phyloP scores from a whole-genome alignment of 164 flowering plant species.

The Annona squamosa region DNA sequence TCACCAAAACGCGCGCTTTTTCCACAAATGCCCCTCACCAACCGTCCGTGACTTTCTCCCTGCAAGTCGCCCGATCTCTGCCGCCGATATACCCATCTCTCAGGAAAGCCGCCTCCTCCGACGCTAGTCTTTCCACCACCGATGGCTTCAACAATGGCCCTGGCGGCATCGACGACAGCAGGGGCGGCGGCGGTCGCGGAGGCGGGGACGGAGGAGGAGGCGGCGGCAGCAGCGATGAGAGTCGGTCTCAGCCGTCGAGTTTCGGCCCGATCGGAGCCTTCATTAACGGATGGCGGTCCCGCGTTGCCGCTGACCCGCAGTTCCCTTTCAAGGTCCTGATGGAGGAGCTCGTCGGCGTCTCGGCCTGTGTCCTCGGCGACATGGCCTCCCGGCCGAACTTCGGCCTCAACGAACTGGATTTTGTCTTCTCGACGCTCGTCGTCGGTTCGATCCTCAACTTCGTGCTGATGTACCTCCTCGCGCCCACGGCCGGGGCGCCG shows the following conservation, averaged over 20 bases:
- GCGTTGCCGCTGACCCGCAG: conserved; percentile 90
- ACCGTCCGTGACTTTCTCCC: not conserved
- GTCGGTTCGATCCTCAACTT: conserved; percentile 86
- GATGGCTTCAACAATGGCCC: conserved; percentile 5
- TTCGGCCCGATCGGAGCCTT: conserved; percentile 54
- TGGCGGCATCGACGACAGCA: not conserved
- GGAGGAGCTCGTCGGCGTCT: conserved; percentile 90
- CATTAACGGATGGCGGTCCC: conserved; percentile 72
- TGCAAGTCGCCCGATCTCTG: not conserved
- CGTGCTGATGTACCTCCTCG: conserved; percentile 77
- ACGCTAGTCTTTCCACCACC: conserved; percentile 8
- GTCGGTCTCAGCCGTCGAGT: conserved; percentile 19
- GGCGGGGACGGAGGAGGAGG: conserved; percentile 13
- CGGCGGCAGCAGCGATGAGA: conserved; percentile 9
- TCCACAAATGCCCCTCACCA: not conserved
- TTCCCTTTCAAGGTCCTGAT: conserved; percentile 93
- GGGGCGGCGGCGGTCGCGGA: conserved; percentile 7
- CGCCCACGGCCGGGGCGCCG: conserved; percentile 48
- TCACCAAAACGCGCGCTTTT: conserved; percentile 2
- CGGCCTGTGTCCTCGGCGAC: conserved; percentile 72
- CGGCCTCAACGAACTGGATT: conserved; percentile 90
- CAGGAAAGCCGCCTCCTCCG: not conserved
- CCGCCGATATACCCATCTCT: not conserved
- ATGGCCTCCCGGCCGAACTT: conserved; percentile 98
- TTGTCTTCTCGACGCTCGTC: conserved; percentile 86